Percentiles rank a stretch among this genome's conserved stretches.
phyloP scores from a whole-genome alignment of 2,329 filamentous ascomycete genomes.

The Ascocoryne sarcoides region DNA sequence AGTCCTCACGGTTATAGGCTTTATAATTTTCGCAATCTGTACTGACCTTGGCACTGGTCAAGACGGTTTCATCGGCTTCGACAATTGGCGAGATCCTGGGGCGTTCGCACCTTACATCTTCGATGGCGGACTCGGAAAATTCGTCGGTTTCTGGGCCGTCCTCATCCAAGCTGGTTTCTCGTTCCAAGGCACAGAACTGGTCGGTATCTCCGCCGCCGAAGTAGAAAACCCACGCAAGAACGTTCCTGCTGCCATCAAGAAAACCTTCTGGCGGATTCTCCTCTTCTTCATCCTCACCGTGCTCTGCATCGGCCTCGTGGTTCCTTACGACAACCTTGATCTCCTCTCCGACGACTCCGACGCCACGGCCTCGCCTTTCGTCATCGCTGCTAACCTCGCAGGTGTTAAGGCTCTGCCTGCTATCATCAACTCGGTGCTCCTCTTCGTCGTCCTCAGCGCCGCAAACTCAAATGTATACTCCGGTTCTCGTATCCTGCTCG shows the following conservation, averaged over 20 bases:
- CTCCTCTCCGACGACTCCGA: slow-evolving; percentile 43
- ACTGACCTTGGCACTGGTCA: slow-evolving; percentile 63
- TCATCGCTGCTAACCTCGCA: slow-evolving; percentile 50
- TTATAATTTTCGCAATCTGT: slow-evolving; percentile 69
- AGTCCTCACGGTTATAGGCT: slow-evolving; percentile 64
- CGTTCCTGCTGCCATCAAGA: slow-evolving; percentile 63
- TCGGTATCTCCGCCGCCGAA: slow-evolving; percentile 72
- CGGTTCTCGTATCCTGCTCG: slow-evolving; percentile 58
- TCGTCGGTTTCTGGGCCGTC: slow-evolving; percentile 61
- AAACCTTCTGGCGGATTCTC: slow-evolving; percentile 69
- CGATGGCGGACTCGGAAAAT: slow-evolving; percentile 40
- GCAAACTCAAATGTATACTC: slow-evolving; percentile 73
- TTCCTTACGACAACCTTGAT: slow-evolving; percentile 50
- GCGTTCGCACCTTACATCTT: slow-evolving; percentile 56
- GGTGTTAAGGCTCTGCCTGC: slow-evolving; percentile 55
- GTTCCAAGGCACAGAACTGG: slow-evolving; percentile 66
- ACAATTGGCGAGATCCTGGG: slow-evolving; percentile 60
- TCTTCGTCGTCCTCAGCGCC: slow-evolving; percentile 70
- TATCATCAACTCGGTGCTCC: slow-evolving; percentile 70
- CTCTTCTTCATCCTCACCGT: slow-evolving; percentile 55
- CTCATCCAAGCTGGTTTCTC: slow-evolving; percentile 61
- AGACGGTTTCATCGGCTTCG: slow-evolving; percentile 66
- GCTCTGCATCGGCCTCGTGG: slow-evolving; percentile 64
- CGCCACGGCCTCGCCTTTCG: slow-evolving; percentile 54
- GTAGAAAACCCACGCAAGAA: slow-evolving; percentile 62